These are phyloP conservation scores for Ceratobasidium sp. DNA, from an alignment of 1,284 basidiomycete species.

Conservation along the genomic window DNA sequence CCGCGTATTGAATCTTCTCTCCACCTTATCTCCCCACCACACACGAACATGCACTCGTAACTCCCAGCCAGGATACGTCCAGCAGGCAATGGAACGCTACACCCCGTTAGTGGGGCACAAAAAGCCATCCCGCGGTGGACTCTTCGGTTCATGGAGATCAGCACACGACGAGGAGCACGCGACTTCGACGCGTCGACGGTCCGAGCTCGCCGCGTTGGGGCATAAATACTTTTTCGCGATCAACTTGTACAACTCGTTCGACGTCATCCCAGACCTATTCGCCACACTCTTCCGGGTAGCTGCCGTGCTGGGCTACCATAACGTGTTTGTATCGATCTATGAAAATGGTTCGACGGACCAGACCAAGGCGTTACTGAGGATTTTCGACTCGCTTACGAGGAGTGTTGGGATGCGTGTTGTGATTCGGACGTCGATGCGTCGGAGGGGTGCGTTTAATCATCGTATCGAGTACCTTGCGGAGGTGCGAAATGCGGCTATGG, in stretches of 20 bases:
- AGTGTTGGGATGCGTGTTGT: constrained; percentile 89
- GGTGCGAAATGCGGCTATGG: constrained; percentile 93
- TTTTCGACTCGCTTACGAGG: constrained; percentile 90
- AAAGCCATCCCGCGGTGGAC: constrained; percentile 71
- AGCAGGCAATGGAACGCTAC: constrained; percentile 88
- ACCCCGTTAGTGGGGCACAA: constrained; percentile 79
- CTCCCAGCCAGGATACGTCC: constrained; percentile 82
- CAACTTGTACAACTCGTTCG: constrained; percentile 98
- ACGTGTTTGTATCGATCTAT: constrained; percentile 96
- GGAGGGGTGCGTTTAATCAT: constrained; percentile 94
- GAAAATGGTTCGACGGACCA: constrained; percentile 97
- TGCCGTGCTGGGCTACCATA: constrained; percentile 91
- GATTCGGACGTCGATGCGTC: constrained; percentile 90
- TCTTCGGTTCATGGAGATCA: constrained; percentile 51
- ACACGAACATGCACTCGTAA: constrained; percentile 89
- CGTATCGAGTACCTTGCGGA: constrained; percentile 98
- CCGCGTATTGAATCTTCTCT: constrained; percentile 85
- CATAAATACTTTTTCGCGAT: constrained; percentile 99
- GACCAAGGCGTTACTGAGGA: constrained; percentile 91
- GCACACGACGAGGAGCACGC: constrained; percentile 49
- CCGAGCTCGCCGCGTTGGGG: constrained; percentile 60
- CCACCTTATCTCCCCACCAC: constrained; percentile 86
- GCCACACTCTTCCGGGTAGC: constrained; percentile 93
- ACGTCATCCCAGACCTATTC: constrained; percentile 95
- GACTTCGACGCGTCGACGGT: constrained; percentile 58